A percentile compares a stretch with the other conserved stretches of the same genome.
phyloP scores from a whole-genome alignment of 2,329 filamentous ascomycete genomes.

The Pseudocercospora musae region DNA sequence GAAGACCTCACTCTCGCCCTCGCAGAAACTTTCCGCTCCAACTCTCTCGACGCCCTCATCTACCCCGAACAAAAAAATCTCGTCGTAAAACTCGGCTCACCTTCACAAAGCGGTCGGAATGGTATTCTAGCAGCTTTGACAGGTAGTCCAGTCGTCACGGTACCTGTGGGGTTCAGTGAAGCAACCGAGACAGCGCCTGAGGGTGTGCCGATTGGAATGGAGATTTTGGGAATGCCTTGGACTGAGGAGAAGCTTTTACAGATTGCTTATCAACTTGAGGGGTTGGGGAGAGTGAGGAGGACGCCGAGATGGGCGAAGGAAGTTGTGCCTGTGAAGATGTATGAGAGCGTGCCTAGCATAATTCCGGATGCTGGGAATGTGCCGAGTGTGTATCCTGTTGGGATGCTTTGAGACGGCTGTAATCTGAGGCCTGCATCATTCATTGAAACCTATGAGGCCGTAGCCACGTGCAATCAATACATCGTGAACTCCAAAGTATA shows the following conservation, averaged over 20 bases:
- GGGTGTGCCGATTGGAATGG: conserved; percentile 63
- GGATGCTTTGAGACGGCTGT: conserved; percentile 22
- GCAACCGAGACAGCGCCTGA: conserved; percentile 49
- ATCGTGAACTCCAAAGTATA: no score
- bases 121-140: conserved; percentile 56
- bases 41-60: conserved; percentile 56
- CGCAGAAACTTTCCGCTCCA: conserved; percentile 47
- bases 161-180: conserved; percentile 54
- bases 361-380: conserved; percentile 45
- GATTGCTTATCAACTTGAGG: conserved; percentile 50
- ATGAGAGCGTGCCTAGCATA: conserved; percentile 45
- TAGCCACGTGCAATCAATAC: no score
- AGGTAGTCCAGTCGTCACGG: conserved; percentile 52
- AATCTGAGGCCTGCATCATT: no score
- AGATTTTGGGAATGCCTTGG: conserved; percentile 59
- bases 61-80: conserved; percentile 65
- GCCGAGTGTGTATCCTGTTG: conserved; percentile 48
- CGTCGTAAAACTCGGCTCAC: conserved; percentile 56
- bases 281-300: conserved; percentile 47
- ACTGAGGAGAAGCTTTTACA: conserved; percentile 53
- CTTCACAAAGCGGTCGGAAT: conserved; percentile 59
- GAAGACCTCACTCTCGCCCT: conserved; percentile 52
- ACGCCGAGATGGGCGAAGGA: conserved; percentile 47
- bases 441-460: no score
- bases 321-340: conserved; percentile 39